Conservation (phyloP, 306 rosid genomes). For the Lathyrus sativus region DNA sequence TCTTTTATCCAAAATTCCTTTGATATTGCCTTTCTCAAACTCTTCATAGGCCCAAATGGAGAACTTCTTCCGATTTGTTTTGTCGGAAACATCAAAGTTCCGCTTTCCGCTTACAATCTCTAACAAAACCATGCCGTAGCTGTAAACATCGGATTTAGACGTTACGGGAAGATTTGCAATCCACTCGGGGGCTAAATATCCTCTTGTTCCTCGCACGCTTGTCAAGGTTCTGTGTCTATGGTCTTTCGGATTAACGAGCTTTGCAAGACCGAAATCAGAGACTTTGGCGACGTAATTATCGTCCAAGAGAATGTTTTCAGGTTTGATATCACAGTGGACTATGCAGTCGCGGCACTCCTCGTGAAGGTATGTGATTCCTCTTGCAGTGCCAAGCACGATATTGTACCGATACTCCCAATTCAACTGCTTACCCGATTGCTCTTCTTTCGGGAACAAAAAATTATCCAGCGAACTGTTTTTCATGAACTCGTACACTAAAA, state of each 20-base stretch:
- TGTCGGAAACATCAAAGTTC: slow-evolving; percentile 68
- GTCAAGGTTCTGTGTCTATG: slow-evolving; percentile 66
- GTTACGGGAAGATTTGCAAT: slow-evolving; percentile 80
- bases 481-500: slow-evolving; percentile 87
- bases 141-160: slow-evolving; percentile 72
- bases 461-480: slow-evolving; percentile 76
- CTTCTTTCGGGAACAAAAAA: slow-evolving; percentile 54
- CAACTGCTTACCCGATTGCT: slow-evolving; percentile 52
- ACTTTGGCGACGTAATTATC: slow-evolving; percentile 71
- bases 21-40: slow-evolving; percentile 67
- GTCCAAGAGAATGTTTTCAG: slow-evolving; percentile 85
- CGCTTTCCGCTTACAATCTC: slow-evolving; percentile 86
- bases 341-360: slow-evolving; percentile 92
- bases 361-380: slow-evolving; percentile 86
- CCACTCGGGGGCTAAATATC: slow-evolving; percentile 93
- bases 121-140: slow-evolving; percentile 84
- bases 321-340: slow-evolving; percentile 87
- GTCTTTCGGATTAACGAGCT: slow-evolving; percentile 63
- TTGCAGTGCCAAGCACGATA: slow-evolving; percentile 76
- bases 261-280: slow-evolving; percentile 88
- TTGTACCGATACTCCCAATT: slow-evolving; percentile 71
- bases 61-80: slow-evolving; percentile 64
- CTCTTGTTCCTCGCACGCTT: slow-evolving; percentile 80
- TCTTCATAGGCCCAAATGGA: slow-evolving; percentile 78
- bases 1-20: slow-evolving; percentile 62